phyloP scores from a whole-genome alignment of 495 filamentous ascomycete species.

The Talaromyces adpressus region DNA sequence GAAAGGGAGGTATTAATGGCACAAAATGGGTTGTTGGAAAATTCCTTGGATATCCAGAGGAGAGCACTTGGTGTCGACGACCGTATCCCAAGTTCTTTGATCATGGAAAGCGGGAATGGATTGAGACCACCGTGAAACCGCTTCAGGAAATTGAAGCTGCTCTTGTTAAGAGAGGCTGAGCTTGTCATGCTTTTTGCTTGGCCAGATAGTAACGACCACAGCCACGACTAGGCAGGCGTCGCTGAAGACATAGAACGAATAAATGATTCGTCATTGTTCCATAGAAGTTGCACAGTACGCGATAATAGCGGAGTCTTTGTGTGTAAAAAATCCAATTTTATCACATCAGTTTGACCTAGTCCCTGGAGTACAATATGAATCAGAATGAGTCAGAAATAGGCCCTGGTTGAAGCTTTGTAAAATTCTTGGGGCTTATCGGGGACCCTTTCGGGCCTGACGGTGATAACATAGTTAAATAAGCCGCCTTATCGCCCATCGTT shows the following conservation, averaged over 20 bases:
- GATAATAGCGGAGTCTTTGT: neutral
- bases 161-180: neutral
- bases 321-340: neutral
- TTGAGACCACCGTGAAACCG: neutral
- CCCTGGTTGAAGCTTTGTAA: neutral
- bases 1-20: slow-evolving; percentile 64
- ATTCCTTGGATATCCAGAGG: slow-evolving; percentile 47
- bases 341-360: neutral
- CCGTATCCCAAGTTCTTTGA: slow-evolving; percentile 1
- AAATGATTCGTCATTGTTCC: neutral
- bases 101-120: slow-evolving; percentile 4
- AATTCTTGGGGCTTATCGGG: neutral
- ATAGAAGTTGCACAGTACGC: neutral
- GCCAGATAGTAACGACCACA: neutral
- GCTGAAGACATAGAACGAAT: neutral
- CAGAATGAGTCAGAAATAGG: neutral
- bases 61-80: slow-evolving; percentile 4
- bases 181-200: neutral
- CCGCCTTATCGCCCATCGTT: neutral
- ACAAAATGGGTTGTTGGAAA: slow-evolving; percentile 61
- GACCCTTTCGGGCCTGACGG: neutral
- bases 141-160: neutral
- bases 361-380: neutral
- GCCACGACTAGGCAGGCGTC: neutral
- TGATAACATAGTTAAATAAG: neutral